Evolutionary conservation across 2,329 filamentous ascomycete genomes (phyloP).

Genomic region (Seiridium unicorne): DNA sequence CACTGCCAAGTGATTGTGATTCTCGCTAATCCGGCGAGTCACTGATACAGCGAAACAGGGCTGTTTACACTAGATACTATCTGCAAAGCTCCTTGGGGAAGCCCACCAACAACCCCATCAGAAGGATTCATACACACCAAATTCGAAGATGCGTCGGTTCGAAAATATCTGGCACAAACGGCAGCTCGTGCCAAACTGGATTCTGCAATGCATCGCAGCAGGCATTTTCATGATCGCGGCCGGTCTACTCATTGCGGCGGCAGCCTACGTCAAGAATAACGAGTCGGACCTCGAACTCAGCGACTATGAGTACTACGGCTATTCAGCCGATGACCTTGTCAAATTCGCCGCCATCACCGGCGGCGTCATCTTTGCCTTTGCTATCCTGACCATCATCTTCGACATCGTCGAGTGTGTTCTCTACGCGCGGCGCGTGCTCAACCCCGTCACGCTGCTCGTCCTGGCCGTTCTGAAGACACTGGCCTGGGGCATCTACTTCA

Average conservation of each 20-base stretch:
- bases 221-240: conserved; percentile 9
- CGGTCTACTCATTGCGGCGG: conserved; percentile 9
- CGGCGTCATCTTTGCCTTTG: conserved; percentile 11
- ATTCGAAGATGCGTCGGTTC: conserved; percentile 10
- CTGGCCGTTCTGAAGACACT: conserved; percentile 12
- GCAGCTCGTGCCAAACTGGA: conserved; percentile 16
- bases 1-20: no score
- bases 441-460: conserved; percentile 13
- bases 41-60: no score
- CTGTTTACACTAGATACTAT: no score
- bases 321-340: conserved; percentile 5
- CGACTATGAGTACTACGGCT: conserved; percentile 9
- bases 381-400: conserved; percentile 13
- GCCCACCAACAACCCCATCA: background rate
- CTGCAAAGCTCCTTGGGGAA: no score
- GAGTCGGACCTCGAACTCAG: background rate
- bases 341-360: conserved; percentile 8
- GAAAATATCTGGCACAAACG: conserved; percentile 17
- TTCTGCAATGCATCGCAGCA: conserved; percentile 12
- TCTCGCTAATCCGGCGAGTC: no score
- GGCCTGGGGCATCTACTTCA: conserved; percentile 13
- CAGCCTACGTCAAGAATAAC: conserved; percentile 7
- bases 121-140: background rate
- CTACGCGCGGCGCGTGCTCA: conserved; percentile 9
- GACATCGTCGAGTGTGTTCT: conserved; percentile 13